phyloP scores from a whole-genome alignment of 2,329 filamentous ascomycete genomes.

The Diaporthe citriasiana region DNA sequence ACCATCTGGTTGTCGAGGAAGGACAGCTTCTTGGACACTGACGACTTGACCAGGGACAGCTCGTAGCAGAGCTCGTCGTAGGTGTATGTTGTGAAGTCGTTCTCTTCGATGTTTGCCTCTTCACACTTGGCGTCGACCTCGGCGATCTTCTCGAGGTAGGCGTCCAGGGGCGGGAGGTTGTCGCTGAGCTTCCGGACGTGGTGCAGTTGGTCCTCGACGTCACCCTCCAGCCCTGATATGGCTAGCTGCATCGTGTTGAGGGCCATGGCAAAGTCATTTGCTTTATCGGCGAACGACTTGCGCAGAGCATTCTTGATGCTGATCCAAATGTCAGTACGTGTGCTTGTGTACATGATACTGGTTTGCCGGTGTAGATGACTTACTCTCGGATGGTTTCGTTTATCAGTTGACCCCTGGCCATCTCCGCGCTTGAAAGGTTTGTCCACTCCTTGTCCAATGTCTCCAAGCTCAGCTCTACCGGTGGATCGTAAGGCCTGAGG shows the following conservation, averaged over 20 bases:
- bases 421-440: conserved; percentile 84
- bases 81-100: conserved; percentile 99
- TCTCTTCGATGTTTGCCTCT: conserved; percentile 98
- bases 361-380: conserved; percentile 50
- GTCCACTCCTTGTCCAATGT: conserved; percentile 88
- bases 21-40: conserved; percentile 94
- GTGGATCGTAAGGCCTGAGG: conserved; percentile 90
- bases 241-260: conserved; percentile 95
- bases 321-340: conserved; percentile 30
- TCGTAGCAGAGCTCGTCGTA: conserved; percentile 98
- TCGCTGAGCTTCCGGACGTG: conserved; percentile 89
- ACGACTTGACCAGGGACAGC: conserved; percentile 89
- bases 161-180: conserved; percentile 89
- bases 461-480: conserved; percentile 84
- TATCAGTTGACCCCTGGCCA: conserved; percentile 90
- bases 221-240: conserved; percentile 96
- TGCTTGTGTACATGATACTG: background rate
- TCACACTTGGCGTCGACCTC: conserved; percentile 89
- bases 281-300: conserved; percentile 95
- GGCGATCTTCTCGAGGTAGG: conserved; percentile 90
- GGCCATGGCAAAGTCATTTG: conserved; percentile 96
- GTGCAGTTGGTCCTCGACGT: conserved; percentile 92
- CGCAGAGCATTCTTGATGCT: conserved; percentile 96
- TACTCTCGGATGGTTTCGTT: conserved; percentile 98
- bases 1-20: conserved; percentile 99